These are phyloP conservation scores for Thielaviopsis populi DNA, from an alignment of 2,329 filamentous ascomycete species.

Conservation along the genomic window DNA sequence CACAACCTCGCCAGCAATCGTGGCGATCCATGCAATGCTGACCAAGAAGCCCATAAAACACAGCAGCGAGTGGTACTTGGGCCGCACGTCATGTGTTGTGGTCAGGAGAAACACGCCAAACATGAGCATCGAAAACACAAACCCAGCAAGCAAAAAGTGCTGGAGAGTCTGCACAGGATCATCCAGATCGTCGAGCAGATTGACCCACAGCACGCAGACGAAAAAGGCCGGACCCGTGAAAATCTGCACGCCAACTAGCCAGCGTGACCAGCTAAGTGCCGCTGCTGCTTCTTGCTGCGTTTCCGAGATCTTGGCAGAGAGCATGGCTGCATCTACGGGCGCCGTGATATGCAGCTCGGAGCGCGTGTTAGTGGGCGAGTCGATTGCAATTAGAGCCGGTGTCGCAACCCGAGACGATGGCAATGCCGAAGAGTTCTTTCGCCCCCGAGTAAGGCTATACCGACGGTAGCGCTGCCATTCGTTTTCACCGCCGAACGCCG, in stretches of 20 bases:
- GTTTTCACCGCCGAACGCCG: constrained; percentile 8
- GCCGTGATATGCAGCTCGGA: constrained; percentile 1
- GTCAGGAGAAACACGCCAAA: constrained; percentile 52
- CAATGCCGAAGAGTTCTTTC: constrained; percentile 19
- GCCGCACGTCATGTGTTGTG: constrained; percentile 51
- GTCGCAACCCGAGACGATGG: constrained; percentile 22
- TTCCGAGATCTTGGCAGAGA: constrained; percentile 11
- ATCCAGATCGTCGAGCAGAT: constrained; percentile 44
- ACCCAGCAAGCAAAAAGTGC: constrained; percentile 44
- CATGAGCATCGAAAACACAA: constrained; percentile 53
- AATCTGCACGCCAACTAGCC: constrained; percentile 73
- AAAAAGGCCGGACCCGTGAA: constrained; percentile 80
- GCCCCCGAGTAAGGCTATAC: constrained; percentile 26
- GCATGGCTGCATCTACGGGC: constrained; percentile 6
- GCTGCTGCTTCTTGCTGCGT: constrained; percentile 22
- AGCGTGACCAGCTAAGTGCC: constrained; percentile 65
- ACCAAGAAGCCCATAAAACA: constrained; percentile 86
- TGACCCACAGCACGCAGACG: constrained; percentile 59
- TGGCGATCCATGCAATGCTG: constrained; percentile 89
- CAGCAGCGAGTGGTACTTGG: constrained; percentile 60
- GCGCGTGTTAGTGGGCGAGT: constrained; percentile 18
- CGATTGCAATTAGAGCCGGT: constrained; percentile 22
- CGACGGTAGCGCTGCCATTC: constrained; percentile 47
- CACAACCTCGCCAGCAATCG: constrained; percentile 89
- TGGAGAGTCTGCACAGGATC: constrained; percentile 37